A percentile compares a stretch with the other conserved stretches of the same genome.
Evolutionary conservation across 225 moss, liverwort and hornwort genomes (phyloP).

Genomic region (Asterella californica): DNA sequence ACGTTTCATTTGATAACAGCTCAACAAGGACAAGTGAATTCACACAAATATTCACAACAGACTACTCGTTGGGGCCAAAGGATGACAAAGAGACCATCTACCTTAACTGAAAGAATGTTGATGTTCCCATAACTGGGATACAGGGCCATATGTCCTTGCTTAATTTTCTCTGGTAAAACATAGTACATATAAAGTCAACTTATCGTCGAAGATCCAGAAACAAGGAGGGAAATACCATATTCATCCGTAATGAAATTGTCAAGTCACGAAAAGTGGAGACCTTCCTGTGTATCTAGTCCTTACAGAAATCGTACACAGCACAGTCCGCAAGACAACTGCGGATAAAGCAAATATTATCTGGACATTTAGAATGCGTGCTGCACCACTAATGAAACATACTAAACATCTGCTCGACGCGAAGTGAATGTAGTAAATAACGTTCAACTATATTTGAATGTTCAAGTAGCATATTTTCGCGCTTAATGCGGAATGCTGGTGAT

Average conservation of each 20-base stretch:
- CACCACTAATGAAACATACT: neutral
- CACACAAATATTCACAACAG: too few species aligned
- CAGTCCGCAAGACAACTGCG: neutral
- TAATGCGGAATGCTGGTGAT: neutral
- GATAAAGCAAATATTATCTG: too few species aligned
- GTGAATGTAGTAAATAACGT: too few species aligned
- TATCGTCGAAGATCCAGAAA: neutral
- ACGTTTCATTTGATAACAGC: too few species aligned
- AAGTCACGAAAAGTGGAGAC: neutral
- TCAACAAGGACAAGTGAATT: too few species aligned
- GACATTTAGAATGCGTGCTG: neutral
- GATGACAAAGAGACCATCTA: neutral
- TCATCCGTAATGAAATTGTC: neutral
- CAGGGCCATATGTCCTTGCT: constrained; percentile 9
- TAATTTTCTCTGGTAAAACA: constrained; percentile 11
- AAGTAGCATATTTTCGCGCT: neutral
- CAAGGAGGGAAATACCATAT: neutral
- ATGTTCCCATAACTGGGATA: constrained; percentile 17
- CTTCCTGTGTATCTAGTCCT: neutral
- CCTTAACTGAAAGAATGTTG: constrained; percentile 20
- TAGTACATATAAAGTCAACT: neutral
- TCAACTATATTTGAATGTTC: neutral
- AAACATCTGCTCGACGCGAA: neutral
- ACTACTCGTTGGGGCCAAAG: too few species aligned
- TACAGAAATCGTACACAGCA: neutral